Base-by-base conservation (phyloP, 805 yeast genomes). In the Scheffersomyces stipitis region DNA sequence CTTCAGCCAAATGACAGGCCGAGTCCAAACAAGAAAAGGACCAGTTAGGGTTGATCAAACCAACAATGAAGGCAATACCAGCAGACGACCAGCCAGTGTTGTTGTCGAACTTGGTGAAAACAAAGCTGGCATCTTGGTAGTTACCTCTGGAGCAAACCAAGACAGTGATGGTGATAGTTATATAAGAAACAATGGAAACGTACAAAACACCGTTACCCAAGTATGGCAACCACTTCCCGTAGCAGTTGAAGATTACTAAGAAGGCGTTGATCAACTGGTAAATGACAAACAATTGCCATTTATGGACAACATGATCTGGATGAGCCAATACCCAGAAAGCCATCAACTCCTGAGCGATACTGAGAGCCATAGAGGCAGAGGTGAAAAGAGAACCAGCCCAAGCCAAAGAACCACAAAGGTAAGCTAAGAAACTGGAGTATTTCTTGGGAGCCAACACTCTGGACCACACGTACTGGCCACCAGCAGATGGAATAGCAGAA, bases 331-430 rank as follows among this genome's bases (percentile, higher is more conserved):
- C 51, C 61, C 62, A 65, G 42, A 66, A 56, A 2, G 64, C 72
- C 64, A 66, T 56, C 41, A 67, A 39, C 30, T 54, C 57, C 34
- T 48, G 53, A 23, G 71, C 64, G 22, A 67, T 51, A 16, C 64
- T 50, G 30, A 62, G 44, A 13, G 69, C 64, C 62, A 66, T 60
- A 17, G 70, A 64, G 4, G 71, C 69, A 38, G 58, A 48, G 17
- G 71, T 66, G 52, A 67, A 67, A 33, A 67, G 44, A 6, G 71
- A 53, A 15, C 73, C 72, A n/a, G 66, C 68, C 69, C 69, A 67
- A 1, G 68, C 64, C 38, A 67, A 54, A 3, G 66, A 52, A 4
- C 72, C 73, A 40, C 69, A 63, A 35, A 63, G 45, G 45, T 63
- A 67, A 5, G 71, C 68, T 45, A 58, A 55, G 37, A 67, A 63